phyloP scores from a whole-genome alignment of 176 grass and related monocot genomes.

The Panicum miliaceum region DNA sequence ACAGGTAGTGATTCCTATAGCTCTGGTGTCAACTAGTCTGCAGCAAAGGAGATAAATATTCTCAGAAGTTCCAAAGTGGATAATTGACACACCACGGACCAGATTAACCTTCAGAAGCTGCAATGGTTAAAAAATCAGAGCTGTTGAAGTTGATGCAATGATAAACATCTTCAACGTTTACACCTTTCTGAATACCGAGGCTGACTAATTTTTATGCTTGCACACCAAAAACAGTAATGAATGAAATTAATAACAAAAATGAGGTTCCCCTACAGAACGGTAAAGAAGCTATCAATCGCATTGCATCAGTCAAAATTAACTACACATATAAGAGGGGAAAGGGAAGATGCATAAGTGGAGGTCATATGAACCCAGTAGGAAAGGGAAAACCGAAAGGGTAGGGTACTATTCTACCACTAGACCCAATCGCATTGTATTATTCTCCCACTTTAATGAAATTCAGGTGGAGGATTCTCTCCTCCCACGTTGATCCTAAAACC shows the following conservation, averaged over 20 bases:
- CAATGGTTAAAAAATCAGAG: conserved; percentile 33
- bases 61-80: not conserved
- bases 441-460: no score
- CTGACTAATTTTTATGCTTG: not conserved
- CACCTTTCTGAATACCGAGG: not conserved
- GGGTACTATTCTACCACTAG: no score
- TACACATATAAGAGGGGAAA: not conserved
- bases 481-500: no score
- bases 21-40: conserved; percentile 3
- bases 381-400: not conserved
- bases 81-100: not conserved
- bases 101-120: conserved; percentile 17
- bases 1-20: conserved; percentile 15
- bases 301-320: not conserved
- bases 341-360: not conserved
- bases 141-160: conserved; percentile 22
- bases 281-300: conserved; percentile 5
- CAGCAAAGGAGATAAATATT: not conserved
- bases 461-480: no score
- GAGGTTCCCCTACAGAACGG: not conserved
- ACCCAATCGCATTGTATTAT: no score
- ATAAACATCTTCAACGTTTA: not conserved
- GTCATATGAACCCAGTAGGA: not conserved
- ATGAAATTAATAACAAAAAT: not conserved
- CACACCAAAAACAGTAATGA: not conserved